phyloP scores from a whole-genome alignment of 2,329 filamentous ascomycete species.

The Paracamarosporium sp. region DNA sequence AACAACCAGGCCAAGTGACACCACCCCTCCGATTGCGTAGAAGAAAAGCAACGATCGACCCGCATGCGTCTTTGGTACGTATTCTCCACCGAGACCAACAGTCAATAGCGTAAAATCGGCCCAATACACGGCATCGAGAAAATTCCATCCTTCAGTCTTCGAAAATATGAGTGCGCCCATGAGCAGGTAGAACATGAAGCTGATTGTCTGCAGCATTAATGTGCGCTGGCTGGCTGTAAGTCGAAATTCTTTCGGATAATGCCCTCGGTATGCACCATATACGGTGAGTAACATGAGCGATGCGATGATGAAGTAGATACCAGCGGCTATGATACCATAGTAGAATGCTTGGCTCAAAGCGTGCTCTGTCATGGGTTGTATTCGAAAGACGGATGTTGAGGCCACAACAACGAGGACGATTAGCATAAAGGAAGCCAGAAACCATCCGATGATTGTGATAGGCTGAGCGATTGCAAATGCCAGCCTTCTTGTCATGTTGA shows the following conservation, averaged over 20 bases:
- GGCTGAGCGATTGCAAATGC: slow-evolving; percentile 64
- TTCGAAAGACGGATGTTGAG: slow-evolving; percentile 52
- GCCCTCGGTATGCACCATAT: slow-evolving; percentile 59
- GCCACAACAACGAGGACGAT: slow-evolving; percentile 59
- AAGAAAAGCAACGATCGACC: slow-evolving; percentile 61
- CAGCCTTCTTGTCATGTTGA: slow-evolving; percentile 66
- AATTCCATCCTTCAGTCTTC: slow-evolving; percentile 60
- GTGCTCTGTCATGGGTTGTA: slow-evolving; percentile 51
- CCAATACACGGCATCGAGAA: slow-evolving; percentile 62
- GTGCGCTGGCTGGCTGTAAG: slow-evolving; percentile 64
- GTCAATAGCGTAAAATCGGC: slow-evolving; percentile 64
- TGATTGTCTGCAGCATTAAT: slow-evolving; percentile 60
- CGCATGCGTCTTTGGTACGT: slow-evolving; percentile 56
- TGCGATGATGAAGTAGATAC: slow-evolving; percentile 63
- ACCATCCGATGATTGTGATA: slow-evolving; percentile 67
- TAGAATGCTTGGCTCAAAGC: slow-evolving; percentile 65
- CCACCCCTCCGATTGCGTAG: slow-evolving; percentile 62
- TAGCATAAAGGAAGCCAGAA: slow-evolving; percentile 60
- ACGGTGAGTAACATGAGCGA: slow-evolving; percentile 63
- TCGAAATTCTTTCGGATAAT: slow-evolving; percentile 64
- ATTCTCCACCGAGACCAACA: slow-evolving; percentile 60
- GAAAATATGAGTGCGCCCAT: slow-evolving; percentile 56
- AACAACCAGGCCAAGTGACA: slow-evolving; percentile 63
- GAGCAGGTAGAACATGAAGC: slow-evolving; percentile 56
- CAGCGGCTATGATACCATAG: slow-evolving; percentile 65